Evolutionary conservation across 306 rosid genomes (phyloP).

Genomic region (Adenanthera pavonina): DNA sequence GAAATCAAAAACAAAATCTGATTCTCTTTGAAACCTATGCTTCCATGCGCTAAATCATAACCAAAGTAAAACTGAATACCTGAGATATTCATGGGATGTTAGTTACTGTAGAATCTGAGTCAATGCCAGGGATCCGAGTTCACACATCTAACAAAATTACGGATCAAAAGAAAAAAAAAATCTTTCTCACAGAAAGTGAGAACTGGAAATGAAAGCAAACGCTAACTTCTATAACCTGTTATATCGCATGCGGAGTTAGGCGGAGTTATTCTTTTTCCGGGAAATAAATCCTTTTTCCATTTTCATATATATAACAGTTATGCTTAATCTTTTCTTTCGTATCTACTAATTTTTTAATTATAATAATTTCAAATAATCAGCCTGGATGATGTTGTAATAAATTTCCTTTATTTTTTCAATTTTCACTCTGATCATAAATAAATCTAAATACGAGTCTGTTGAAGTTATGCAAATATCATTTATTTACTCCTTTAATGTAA

Average conservation of each 20-base stretch:
- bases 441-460: too few species aligned
- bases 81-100: constrained; percentile 39
- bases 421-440: too few species aligned
- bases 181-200: constrained; percentile 33
- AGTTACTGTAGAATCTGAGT: constrained; percentile 40
- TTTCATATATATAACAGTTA: neutral
- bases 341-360: too few species aligned
- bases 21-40: constrained; percentile 33
- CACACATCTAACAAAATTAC: constrained; percentile 7
- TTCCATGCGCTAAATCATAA: constrained; percentile 32
- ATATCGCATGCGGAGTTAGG: constrained; percentile 6
- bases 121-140: constrained; percentile 48
- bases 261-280: neutral
- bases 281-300: neutral
- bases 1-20: constrained; percentile 8
- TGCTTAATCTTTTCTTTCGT: neutral
- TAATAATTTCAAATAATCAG: too few species aligned
- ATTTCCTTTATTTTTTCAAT: too few species aligned
- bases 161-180: neutral
- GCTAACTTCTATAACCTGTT: constrained; percentile 28
- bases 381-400: too few species aligned
- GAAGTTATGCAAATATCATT: too few species aligned
- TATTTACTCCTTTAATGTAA: too few species aligned
- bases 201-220: constrained; percentile 9
- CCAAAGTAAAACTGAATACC: constrained; percentile 31